Evolutionary conservation across 208 protist genomes (phyloP).

Genomic region (Porcisia hertigi): DNA sequence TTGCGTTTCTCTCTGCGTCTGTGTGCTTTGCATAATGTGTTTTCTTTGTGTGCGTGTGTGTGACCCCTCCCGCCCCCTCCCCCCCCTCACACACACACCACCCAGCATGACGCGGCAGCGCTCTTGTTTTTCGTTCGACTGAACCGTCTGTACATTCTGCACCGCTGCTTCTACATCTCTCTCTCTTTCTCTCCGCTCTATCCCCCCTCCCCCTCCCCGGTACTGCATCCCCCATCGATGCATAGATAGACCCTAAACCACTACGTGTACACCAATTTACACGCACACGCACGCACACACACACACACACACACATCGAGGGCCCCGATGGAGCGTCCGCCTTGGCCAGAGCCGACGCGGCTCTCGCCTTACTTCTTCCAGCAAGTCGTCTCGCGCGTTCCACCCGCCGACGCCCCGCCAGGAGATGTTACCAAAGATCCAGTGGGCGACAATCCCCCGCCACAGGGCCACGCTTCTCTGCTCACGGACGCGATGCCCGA

Average conservation of each 20-base stretch:
- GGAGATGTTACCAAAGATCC: not conserved
- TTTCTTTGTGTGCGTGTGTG: too few relatives aligned
- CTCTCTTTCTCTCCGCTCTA: not conserved
- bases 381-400: conserved; percentile 32
- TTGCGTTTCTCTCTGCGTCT: too few relatives aligned
- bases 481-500: not conserved
- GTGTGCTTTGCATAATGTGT: too few relatives aligned
- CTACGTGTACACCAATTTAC: not conserved
- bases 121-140: too few relatives aligned
- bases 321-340: conserved; percentile 15
- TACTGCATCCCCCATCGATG: conserved; percentile 9
- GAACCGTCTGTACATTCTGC: not conserved
- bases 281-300: not conserved
- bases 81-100: too few relatives aligned
- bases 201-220: not conserved
- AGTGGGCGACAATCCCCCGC: not conserved
- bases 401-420: not conserved
- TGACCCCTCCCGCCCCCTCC: too few relatives aligned
- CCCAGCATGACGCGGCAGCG: too few relatives aligned
- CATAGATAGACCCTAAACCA: not conserved
- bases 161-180: not conserved
- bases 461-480: not conserved
- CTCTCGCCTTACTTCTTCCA: conserved; percentile 66
- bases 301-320: not conserved
- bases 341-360: conserved; percentile 38